These are phyloP conservation scores for Phaeolepiota aurea DNA, from an alignment of 768 basidiomycete species.

Conservation along the genomic window DNA sequence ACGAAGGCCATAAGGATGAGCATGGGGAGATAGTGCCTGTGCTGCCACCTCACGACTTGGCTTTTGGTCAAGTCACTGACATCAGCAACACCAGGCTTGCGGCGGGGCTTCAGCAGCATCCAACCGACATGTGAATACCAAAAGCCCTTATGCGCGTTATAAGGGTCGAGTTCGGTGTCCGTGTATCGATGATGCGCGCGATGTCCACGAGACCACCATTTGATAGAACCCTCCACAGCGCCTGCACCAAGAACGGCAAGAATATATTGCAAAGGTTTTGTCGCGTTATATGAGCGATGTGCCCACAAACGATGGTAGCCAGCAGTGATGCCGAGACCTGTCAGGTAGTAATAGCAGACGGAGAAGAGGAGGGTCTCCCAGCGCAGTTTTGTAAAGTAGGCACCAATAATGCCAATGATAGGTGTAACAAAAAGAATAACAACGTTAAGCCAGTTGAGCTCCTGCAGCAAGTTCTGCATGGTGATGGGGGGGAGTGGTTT, in stretches of 20 bases:
- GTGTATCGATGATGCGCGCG: slow-evolving; percentile 97
- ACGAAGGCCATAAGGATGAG: slow-evolving; percentile 64
- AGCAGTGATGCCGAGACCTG: slow-evolving; percentile 82
- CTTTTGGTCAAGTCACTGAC: slow-evolving; percentile 80
- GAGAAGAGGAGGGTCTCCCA: slow-evolving; percentile 64
- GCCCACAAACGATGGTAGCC: slow-evolving; percentile 99
- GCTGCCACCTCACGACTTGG: slow-evolving; percentile 80
- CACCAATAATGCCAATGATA: slow-evolving; percentile 63
- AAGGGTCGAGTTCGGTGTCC: slow-evolving; percentile 94
- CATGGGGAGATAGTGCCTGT: slow-evolving; percentile 66
- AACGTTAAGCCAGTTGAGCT: slow-evolving; percentile 75
- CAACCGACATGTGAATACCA: slow-evolving; percentile 84
- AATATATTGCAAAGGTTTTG: slow-evolving; percentile 73
- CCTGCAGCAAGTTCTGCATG: slow-evolving; percentile 46
- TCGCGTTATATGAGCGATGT: slow-evolving; percentile 92
- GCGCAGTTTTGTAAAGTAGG: slow-evolving; percentile 52
- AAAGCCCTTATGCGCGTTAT: slow-evolving; percentile 87
- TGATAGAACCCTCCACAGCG: slow-evolving; percentile 93
- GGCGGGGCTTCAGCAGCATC: slow-evolving; percentile 90
- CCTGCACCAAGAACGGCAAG: slow-evolving; percentile 84
- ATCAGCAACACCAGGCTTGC: slow-evolving; percentile 86
- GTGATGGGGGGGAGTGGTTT: slow-evolving; percentile 63
- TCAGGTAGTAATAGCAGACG: slow-evolving; percentile 30
- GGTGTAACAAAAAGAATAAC: slow-evolving; percentile 70
- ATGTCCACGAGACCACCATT: slow-evolving; percentile 98